A percentile compares a stretch with the other conserved stretches of the same genome.
Conservation (phyloP, 1,139 yeast species). For the Geotrichum aggregatum region DNA sequence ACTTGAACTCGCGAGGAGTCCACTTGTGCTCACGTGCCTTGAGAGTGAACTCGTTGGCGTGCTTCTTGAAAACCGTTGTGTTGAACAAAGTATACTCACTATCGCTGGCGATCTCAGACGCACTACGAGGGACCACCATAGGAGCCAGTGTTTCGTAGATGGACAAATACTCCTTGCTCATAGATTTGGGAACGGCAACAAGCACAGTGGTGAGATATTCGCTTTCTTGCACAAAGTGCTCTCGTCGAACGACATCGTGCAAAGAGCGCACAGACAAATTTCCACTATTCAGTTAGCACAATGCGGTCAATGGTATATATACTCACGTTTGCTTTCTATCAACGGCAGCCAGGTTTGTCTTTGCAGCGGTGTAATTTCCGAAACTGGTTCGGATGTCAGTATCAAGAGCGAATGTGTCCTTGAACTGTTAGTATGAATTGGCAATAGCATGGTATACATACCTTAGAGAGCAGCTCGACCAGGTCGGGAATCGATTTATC, state of each 20-base stretch:
- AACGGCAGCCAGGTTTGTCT: conserved; percentile 77
- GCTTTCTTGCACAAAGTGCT: conserved; percentile 77
- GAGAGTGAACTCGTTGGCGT: conserved; percentile 60
- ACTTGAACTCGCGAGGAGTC: conserved; percentile 89
- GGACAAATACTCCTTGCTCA: conserved; percentile 56
- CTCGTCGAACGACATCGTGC: conserved; percentile 81
- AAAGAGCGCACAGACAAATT: conserved; percentile 86
- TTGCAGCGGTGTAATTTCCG: conserved; percentile 72
- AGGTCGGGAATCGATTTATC: conserved; percentile 79
- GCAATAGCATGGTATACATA: neutral
- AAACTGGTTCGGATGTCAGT: conserved; percentile 70
- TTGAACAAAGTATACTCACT: conserved; percentile 67
- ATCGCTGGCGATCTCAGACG: conserved; percentile 64
- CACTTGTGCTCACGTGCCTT: conserved; percentile 81
- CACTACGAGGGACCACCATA: conserved; percentile 91
- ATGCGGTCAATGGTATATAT: conserved; percentile 10
- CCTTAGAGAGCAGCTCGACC: conserved; percentile 58
- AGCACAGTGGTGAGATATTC: conserved; percentile 81
- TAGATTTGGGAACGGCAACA: conserved; percentile 76
- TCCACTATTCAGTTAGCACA: conserved; percentile 44
- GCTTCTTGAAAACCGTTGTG: conserved; percentile 83
- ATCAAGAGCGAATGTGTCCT: conserved; percentile 77
- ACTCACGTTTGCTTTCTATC: conserved; percentile 71
- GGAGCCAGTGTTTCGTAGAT: conserved; percentile 71
- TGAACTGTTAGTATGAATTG: neutral